Percentiles rank a stretch among this genome's conserved stretches.
phyloP scores from a whole-genome alignment of 2,329 filamentous ascomycete genomes.

The Aureobasidium leucospermi region DNA sequence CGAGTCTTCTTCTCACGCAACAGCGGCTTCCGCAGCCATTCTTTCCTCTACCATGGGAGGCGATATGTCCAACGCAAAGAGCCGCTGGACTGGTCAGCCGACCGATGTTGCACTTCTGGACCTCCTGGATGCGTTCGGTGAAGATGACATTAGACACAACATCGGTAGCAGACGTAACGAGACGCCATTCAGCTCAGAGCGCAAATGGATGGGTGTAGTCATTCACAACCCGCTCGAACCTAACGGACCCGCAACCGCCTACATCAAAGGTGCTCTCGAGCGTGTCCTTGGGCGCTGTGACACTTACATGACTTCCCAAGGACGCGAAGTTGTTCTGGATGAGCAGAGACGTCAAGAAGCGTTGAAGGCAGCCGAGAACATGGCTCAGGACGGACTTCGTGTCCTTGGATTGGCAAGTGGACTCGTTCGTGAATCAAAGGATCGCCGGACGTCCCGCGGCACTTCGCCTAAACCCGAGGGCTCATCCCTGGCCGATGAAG shows the following conservation, averaged over 20 bases:
- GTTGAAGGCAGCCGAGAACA: slow-evolving; percentile 68
- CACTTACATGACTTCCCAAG: slow-evolving; percentile 80
- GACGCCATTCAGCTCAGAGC: slow-evolving; percentile 90
- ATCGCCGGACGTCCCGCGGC: slow-evolving; percentile 33
- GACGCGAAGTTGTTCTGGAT: slow-evolving; percentile 79
- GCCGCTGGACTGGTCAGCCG: slow-evolving; percentile 92
- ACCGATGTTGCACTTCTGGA: slow-evolving; percentile 97
- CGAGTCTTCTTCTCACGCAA: slow-evolving; percentile 54
- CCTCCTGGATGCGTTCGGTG: slow-evolving; percentile 79
- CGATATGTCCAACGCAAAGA: slow-evolving; percentile 57
- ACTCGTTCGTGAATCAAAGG: slow-evolving; percentile 35
- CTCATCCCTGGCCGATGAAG: slow-evolving; percentile 40
- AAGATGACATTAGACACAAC: slow-evolving; percentile 82
- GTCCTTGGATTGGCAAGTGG: slow-evolving; percentile 94
- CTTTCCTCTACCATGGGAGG: slow-evolving; percentile 74
- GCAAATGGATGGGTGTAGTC: slow-evolving; percentile 98
- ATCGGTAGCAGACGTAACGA: slow-evolving; percentile 77
- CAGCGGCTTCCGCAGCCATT: slow-evolving; percentile 66
- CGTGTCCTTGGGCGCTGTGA: slow-evolving; percentile 80
- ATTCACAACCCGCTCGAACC: slow-evolving; percentile 53
- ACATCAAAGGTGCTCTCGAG: slow-evolving; percentile 93
- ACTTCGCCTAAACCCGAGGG: slow-evolving; percentile 30
- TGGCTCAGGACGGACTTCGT: slow-evolving; percentile 83
- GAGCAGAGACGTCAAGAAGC: slow-evolving; percentile 66
- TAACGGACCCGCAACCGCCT: slow-evolving; percentile 69